phyloP scores from a whole-genome alignment of 1,284 basidiomycete genomes.

The Exobasidium cylindrosporum region DNA sequence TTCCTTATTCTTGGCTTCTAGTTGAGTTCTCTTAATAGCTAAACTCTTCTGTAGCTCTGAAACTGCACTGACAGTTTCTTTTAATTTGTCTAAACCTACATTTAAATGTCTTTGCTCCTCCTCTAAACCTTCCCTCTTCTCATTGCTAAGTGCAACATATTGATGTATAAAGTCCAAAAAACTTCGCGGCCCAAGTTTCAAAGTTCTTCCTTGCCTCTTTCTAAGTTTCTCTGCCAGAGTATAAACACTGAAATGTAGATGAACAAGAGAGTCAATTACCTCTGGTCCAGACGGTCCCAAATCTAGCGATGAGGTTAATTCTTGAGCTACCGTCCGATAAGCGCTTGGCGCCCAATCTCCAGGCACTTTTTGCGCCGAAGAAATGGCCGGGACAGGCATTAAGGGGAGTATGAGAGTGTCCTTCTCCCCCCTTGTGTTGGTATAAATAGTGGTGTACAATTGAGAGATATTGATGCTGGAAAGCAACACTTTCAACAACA shows the following conservation, averaged over 20 bases:
- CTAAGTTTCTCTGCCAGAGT: constrained; percentile 83
- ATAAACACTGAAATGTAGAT: constrained; percentile 86
- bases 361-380: constrained; percentile 31
- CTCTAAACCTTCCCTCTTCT: constrained; percentile 97
- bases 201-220: constrained; percentile 85
- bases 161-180: constrained; percentile 99
- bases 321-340: constrained; percentile 49
- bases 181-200: constrained; percentile 96
- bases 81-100: constrained; percentile 94
- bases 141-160: constrained; percentile 90
- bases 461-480: no score
- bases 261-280: constrained; percentile 88
- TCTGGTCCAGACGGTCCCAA: constrained; percentile 42
- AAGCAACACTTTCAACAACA: no score
- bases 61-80: constrained; percentile 78
- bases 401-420: no score
- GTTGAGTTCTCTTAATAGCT: constrained; percentile 85
- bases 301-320: constrained; percentile 49
- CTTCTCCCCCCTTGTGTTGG: no score
- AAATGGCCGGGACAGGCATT: constrained; percentile 8
- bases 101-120: constrained; percentile 98
- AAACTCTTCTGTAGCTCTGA: constrained; percentile 85
- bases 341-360: constrained; percentile 55
- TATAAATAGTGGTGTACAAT: no score
- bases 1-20: constrained; percentile 87